Percentiles rank a stretch among this genome's conserved stretches.
phyloP scores from a whole-genome alignment of 208 protist genomes.

The Trypanosoma caninum region DNA sequence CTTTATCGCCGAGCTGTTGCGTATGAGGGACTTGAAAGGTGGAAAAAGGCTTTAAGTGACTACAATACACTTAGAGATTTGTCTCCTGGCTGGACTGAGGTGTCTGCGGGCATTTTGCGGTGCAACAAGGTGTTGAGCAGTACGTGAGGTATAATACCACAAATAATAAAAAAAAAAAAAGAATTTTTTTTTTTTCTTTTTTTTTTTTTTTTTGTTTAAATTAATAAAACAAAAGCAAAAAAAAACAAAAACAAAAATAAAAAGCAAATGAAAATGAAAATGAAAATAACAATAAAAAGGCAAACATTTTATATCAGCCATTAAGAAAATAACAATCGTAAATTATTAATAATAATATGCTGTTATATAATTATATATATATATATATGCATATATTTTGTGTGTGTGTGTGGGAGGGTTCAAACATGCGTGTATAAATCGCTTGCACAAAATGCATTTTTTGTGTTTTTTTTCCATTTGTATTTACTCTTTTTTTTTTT shows the following conservation, averaged over 20 bases:
- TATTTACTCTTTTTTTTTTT: neutral
- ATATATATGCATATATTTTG: too few relatives aligned
- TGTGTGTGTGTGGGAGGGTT: too few relatives aligned
- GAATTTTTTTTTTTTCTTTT: neutral
- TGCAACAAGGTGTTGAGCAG: slow-evolving; percentile 68
- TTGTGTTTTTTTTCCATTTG: neutral
- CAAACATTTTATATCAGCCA: too few relatives aligned
- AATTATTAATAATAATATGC: slow-evolving; percentile 14
- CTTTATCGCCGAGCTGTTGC: slow-evolving; percentile 88
- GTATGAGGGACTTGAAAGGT: slow-evolving; percentile 90
- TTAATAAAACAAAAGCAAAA: slow-evolving; percentile 3
- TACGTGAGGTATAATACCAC: too few relatives aligned
- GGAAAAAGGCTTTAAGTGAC: slow-evolving; percentile 86
- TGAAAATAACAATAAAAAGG: too few relatives aligned
- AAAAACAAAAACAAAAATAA: too few relatives aligned
- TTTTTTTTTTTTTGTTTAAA: slow-evolving; percentile 1
- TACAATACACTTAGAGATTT: slow-evolving; percentile 69
- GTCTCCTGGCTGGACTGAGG: slow-evolving; percentile 45
- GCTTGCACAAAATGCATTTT: neutral
- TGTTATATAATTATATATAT: too few relatives aligned
- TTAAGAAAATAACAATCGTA: too few relatives aligned
- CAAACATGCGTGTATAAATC: too few relatives aligned
- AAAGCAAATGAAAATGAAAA: too few relatives aligned
- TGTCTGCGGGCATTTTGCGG: slow-evolving; percentile 77
- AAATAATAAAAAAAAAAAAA: neutral